Base-by-base conservation (phyloP, 2,329 filamentous ascomycete genomes). In the Diaporthe citri region DNA sequence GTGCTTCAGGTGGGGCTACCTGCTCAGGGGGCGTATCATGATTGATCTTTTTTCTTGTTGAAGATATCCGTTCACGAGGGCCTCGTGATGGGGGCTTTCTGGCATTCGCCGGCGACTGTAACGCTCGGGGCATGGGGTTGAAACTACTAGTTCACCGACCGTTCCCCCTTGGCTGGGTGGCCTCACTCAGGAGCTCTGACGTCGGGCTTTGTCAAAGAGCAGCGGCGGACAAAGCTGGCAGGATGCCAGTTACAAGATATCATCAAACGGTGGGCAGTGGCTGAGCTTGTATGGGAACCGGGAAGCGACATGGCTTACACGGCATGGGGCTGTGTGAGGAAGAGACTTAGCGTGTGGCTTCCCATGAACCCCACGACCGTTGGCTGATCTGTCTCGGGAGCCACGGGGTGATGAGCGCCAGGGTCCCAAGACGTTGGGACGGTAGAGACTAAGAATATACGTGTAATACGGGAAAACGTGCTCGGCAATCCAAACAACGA, bases 351-450 rank as follows among this genome's bases (percentile, higher is more conserved):
- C 46, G 59, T 52, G 64, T 69, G 64, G 64, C 64, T 69, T 60
- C 59, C 59, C 25, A 46, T 28, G 39, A 43, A 9, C 60, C 57
- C 48, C 48, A 55, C 34, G 64, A 13, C 64, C 64, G 64, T 69
- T 69, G 64, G 64, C 17, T 67, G 64, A 39, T 67, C 12, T 67
- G 64, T 67, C 64, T 67, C 64, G 64, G 64, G 48, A 55, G 48
- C 64, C 64, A 69, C 64, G n/a, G 64, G 64, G 64, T 69, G 64
- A 69, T 69, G 64, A 69, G 64, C 48, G 64, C 64, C 64, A 69
- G 64, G 64, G 34, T 69, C 64, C 64, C 64, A 69, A 39, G 48
- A 22, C n/a, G 8, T 36, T 55, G 64, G 46, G 34, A 55, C 22
- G n/a, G 34, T 13, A 9, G 41, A 46, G 41, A 15, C 41, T 64